These are phyloP conservation scores for Penicillium janthinellum DNA, from an alignment of 2,329 filamentous ascomycete genomes.

Conservation along the genomic window DNA sequence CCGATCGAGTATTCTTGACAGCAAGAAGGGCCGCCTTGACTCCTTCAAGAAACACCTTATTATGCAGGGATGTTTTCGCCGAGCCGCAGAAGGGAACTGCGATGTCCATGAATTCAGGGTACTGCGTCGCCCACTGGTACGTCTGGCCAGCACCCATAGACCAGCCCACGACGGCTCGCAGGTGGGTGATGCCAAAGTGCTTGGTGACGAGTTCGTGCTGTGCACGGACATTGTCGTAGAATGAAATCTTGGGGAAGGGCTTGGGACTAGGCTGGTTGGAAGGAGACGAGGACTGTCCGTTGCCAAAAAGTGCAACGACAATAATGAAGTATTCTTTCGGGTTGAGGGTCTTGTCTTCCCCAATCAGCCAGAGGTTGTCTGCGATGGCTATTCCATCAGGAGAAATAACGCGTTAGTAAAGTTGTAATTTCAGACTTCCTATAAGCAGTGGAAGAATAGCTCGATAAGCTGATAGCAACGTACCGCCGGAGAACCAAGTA, in stretches of 20 bases:
- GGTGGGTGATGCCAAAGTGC: conserved; percentile 61
- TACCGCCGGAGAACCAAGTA: conserved; percentile 70
- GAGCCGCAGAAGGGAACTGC: conserved; percentile 67
- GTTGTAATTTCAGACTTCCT: neutral
- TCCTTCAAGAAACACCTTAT: conserved; percentile 68
- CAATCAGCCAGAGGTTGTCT: conserved; percentile 76
- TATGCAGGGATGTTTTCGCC: conserved; percentile 66
- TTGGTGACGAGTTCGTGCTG: conserved; percentile 68
- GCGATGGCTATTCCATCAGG: conserved; percentile 52
- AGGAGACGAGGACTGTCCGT: conserved; percentile 68
- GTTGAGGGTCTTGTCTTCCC: conserved; percentile 64
- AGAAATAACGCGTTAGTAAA: neutral
- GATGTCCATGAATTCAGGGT: conserved; percentile 66
- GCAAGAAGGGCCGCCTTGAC: conserved; percentile 63
- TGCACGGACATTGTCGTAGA: conserved; percentile 70
- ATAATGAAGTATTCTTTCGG: conserved; percentile 69
- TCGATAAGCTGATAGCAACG: conserved; percentile 20
- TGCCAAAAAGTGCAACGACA: conserved; percentile 69
- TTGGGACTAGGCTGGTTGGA: conserved; percentile 59
- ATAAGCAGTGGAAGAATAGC: neutral
- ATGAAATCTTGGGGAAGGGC: conserved; percentile 64
- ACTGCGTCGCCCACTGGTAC: conserved; percentile 65
- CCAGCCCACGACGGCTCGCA: conserved; percentile 67
- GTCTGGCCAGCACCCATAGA: conserved; percentile 71
- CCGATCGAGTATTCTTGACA: conserved; percentile 57